These are phyloP conservation scores for Barbarea vulgaris DNA, from an alignment of 345 rosid genomes.

Conservation along the genomic window DNA sequence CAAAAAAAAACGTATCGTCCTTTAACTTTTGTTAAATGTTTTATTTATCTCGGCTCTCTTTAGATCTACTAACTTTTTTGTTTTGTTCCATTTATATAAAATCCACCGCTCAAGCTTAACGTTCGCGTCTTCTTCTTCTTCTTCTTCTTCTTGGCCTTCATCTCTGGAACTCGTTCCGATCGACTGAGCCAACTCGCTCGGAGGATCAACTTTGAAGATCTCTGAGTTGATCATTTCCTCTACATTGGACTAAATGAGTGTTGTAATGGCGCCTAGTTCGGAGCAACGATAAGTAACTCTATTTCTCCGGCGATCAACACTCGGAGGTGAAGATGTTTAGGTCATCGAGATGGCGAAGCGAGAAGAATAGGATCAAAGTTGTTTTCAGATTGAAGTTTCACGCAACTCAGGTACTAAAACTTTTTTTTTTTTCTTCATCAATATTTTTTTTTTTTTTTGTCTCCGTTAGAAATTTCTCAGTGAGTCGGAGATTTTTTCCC, in stretches of 20 bases:
- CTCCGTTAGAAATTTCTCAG: not conserved
- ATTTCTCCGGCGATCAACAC: conserved; percentile 23
- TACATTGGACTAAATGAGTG: conserved; percentile 40
- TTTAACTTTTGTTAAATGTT: conserved; percentile 8
- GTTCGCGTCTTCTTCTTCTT: conserved; percentile 30
- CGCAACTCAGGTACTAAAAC: conserved; percentile 68
- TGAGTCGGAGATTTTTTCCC: not conserved
- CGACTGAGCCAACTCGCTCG: conserved; percentile 27
- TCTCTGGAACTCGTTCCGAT: conserved; percentile 37
- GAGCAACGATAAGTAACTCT: conserved; percentile 43
- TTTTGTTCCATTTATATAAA: conserved; percentile 39
- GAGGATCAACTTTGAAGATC: not conserved
- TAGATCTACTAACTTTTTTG: conserved; percentile 51
- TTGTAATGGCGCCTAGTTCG: conserved; percentile 41
- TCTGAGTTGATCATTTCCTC: not conserved
- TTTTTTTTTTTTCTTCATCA: not conserved
- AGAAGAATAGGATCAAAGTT: conserved; percentile 77
- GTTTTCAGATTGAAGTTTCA: conserved; percentile 85
- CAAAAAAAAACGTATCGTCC: conserved; percentile 17
- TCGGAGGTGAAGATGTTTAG: conserved; percentile 60
- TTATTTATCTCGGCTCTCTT: conserved; percentile 34
- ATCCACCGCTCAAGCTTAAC: conserved; percentile 41
- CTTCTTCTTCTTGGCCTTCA: conserved; percentile 31
- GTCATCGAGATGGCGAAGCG: conserved; percentile 78
- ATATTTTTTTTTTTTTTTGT: no score